Evolutionary conservation across 495 filamentous ascomycete species (phyloP).

Genomic region (Penicillium longicatenatum): DNA sequence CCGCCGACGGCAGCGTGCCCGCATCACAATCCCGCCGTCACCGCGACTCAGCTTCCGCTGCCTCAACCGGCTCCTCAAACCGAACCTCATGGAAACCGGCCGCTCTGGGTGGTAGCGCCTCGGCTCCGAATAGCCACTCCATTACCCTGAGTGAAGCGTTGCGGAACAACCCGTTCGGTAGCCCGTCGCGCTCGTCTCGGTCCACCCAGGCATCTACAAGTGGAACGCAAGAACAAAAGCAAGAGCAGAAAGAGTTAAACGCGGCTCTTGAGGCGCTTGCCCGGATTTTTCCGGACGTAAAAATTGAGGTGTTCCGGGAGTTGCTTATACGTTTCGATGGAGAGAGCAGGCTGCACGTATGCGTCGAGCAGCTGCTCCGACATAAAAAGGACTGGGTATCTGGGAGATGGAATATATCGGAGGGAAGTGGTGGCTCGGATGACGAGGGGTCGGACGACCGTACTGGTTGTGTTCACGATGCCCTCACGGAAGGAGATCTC

Average conservation of each 20-base stretch:
- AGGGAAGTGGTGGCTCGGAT: slow-evolving; percentile 24
- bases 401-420: slow-evolving; percentile 65
- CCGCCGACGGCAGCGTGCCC: slow-evolving; percentile 27
- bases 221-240: slow-evolving; percentile 32
- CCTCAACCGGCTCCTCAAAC: slow-evolving; percentile 26
- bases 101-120: neutral
- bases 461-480: slow-evolving; percentile 6
- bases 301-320: slow-evolving; percentile 90
- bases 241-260: slow-evolving; percentile 70
- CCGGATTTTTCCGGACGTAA: slow-evolving; percentile 81
- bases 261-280: slow-evolving; percentile 68
- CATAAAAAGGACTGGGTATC: slow-evolving; percentile 73
- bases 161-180: slow-evolving; percentile 48
- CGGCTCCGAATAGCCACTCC: slow-evolving; percentile 31
- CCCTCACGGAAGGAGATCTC: slow-evolving; percentile 23
- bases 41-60: slow-evolving; percentile 7
- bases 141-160: slow-evolving; percentile 44
- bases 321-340: slow-evolving; percentile 80
- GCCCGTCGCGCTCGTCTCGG: slow-evolving; percentile 34
- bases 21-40: slow-evolving; percentile 20
- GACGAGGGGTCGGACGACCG: slow-evolving; percentile 13
- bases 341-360: slow-evolving; percentile 79
- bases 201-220: slow-evolving; percentile 19
- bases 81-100: slow-evolving; percentile 20
- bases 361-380: slow-evolving; percentile 81